Evolutionary conservation across 495 filamentous ascomycete species (phyloP), one percentile per base, ranked within the genome.

Genomic region (Penicilliopsis zonata): DNA sequence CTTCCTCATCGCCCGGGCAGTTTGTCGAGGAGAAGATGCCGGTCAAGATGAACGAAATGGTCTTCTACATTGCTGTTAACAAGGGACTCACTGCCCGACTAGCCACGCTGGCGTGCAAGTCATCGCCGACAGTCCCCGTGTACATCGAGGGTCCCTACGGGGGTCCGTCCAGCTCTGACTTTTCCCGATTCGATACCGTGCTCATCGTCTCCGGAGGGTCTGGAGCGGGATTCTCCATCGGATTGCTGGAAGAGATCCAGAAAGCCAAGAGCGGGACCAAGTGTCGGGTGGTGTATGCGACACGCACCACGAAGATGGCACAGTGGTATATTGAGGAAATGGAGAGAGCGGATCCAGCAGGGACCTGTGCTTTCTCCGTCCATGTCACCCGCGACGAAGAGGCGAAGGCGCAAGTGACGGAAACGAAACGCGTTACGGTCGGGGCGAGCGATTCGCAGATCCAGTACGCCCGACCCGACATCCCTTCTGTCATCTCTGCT

Each of bases 91-190:
- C 67, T 1, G 57, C 41, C 9, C 54, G 57, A 2, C 44, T 73
- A 1, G 41, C 41, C 21, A 37, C 46, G 2, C 30, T 53, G 0
- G 66, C 59, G 1, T 34, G 29, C 3, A 44, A 52, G 6, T 33
- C 32, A 5, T 48, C 36, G 1, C 40, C 56, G 16, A 47, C 43
- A 2, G 61, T 70, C 2, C 33, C 62, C 9, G 33, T 73, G 1
- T n/a, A n/a, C n/a, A n/a, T n/a, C n/a, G 66, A 71, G 24, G 67
- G 69, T 1, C 66, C 66, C 0, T 71, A 70, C 34, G 66, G 69
- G 9, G 67, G 69, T 7, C 36, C 67, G 13, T 24, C 37, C 28
- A 33, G 38, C 30, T 46, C 42, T 30, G 28, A 35, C 18, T 45
- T 45, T 30, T 35, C 36, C 13, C 41, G 31, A 13, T 59, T 52